Conservation (phyloP, 139 green algal genomes). For the Trebouxia sp. region DNA sequence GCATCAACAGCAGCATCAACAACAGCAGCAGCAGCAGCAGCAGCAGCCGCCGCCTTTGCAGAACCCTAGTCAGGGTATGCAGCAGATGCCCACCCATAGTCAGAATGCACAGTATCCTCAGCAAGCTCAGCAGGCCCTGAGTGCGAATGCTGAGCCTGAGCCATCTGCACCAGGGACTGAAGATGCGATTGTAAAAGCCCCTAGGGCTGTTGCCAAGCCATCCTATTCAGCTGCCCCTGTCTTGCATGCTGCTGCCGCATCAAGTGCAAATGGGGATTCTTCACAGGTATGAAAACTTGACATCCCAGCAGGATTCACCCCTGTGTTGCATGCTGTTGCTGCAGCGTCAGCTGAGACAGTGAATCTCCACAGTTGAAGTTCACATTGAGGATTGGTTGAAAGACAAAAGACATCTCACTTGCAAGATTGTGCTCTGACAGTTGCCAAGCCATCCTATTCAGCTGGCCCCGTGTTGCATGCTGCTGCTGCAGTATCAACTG, state of each 20-base stretch:
- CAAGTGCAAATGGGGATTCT: too few relatives aligned
- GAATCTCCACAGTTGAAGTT: too few relatives aligned
- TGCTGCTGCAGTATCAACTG: too few relatives aligned
- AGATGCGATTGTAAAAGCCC: constrained; percentile 1
- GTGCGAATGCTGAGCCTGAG: not conserved
- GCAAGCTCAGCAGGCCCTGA: not conserved
- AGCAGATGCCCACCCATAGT: not conserved
- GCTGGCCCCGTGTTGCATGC: not conserved
- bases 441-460: not conserved
- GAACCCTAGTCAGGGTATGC: not conserved
- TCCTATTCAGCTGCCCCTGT: constrained; percentile 23
- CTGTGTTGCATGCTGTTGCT: too few relatives aligned
- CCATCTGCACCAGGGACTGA: not conserved
- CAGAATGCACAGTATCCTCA: not conserved
- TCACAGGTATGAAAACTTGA: too few relatives aligned
- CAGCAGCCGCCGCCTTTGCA: not conserved
- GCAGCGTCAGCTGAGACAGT: too few relatives aligned
- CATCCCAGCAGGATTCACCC: too few relatives aligned
- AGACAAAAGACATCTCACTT: too few relatives aligned
- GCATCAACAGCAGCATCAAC: not conserved
- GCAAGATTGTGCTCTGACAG: too few relatives aligned
- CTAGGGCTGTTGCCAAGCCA: not conserved
- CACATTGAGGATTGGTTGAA: too few relatives aligned
- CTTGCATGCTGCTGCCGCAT: not conserved
- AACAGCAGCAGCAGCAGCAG: constrained; percentile 17